Evolutionary conservation across 495 filamentous ascomycete genomes (phyloP).

Genomic region (Trichoderma virens): DNA sequence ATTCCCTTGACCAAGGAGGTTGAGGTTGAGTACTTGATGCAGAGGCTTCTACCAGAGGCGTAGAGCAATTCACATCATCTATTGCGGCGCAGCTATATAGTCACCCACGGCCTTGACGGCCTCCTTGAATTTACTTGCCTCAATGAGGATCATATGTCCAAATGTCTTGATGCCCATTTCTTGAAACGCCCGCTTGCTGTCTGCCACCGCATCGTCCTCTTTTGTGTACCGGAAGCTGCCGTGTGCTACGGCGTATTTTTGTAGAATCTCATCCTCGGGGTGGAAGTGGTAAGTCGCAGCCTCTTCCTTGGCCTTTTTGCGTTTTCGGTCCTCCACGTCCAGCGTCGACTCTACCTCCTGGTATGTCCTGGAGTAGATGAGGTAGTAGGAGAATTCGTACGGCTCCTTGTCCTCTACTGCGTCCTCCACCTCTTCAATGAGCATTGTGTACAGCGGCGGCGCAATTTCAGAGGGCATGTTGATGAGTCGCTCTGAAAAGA

Average conservation of each 20-base stretch:
- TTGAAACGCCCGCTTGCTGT: slow-evolving; percentile 90
- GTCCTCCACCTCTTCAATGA: slow-evolving; percentile 84
- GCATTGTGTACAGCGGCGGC: slow-evolving; percentile 94
- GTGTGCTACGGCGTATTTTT: slow-evolving; percentile 57
- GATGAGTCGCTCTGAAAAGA: slow-evolving; percentile 85
- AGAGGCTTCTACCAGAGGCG: slow-evolving; percentile 48
- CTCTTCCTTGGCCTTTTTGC: slow-evolving; percentile 63
- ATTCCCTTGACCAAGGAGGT: slow-evolving; percentile 97
- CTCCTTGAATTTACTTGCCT: slow-evolving; percentile 56
- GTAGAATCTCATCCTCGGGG: slow-evolving; percentile 88
- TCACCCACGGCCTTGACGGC: slow-evolving; percentile 65
- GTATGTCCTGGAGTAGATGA: slow-evolving; percentile 86
- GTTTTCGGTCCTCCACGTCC: slow-evolving; percentile 58
- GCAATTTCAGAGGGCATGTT: slow-evolving; percentile 90
- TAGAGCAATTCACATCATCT: slow-evolving; percentile 11
- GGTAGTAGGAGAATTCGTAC: slow-evolving; percentile 86
- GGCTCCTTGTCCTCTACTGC: slow-evolving; percentile 88
- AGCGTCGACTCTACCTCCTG: slow-evolving; percentile 75
- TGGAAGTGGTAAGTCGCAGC: slow-evolving; percentile 75
- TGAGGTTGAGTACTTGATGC: slow-evolving; percentile 96
- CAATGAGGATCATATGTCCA: slow-evolving; percentile 73
- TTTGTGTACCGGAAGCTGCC: slow-evolving; percentile 70
- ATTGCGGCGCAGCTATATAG: slow-evolving; percentile 23
- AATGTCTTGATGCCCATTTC: slow-evolving; percentile 81
- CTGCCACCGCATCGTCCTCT: slow-evolving; percentile 69